Percentiles rank a stretch among this genome's conserved stretches.
These are phyloP conservation scores for Lojkania enalia DNA, from an alignment of 2,329 filamentous ascomycete species.

Conservation along the genomic window DNA sequence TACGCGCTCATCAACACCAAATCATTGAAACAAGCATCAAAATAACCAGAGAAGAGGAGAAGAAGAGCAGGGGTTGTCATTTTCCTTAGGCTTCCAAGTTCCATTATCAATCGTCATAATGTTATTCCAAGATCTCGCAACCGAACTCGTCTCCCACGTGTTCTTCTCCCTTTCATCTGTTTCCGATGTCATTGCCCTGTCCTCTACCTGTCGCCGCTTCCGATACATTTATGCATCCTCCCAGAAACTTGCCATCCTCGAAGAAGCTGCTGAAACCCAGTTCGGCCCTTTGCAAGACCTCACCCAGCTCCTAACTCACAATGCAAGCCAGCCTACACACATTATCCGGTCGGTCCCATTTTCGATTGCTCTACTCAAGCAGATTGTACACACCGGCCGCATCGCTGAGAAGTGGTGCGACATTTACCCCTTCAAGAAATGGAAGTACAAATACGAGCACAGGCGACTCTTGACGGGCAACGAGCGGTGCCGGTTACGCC, in stretches of 20 bases:
- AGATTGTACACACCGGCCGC: constrained; percentile 58
- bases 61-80: constrained; percentile 13
- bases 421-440: constrained; percentile 67
- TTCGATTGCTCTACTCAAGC: constrained; percentile 58
- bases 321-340: constrained; percentile 62
- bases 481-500: constrained; percentile 57
- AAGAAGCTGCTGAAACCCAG: constrained; percentile 57
- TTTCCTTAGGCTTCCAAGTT: constrained; percentile 5
- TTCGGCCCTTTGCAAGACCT: constrained; percentile 63
- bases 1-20: constrained; percentile 13
- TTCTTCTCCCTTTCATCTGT: constrained; percentile 58
- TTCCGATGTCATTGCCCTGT: constrained; percentile 57
- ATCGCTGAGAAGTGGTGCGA: constrained; percentile 61
- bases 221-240: constrained; percentile 56
- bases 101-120: constrained; percentile 45
- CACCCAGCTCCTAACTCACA: constrained; percentile 63
- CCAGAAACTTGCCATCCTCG: constrained; percentile 59
- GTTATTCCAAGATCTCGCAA: constrained; percentile 59
- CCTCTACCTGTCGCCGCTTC: constrained; percentile 59
- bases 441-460: constrained; percentile 60
- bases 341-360: constrained; percentile 56
- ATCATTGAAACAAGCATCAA: constrained; percentile 9
- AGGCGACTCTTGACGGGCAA: constrained; percentile 55
- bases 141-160: constrained; percentile 62
- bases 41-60: constrained; percentile 8